Conservation (phyloP, 331 rosid genomes). For the Quercus tomentella region DNA sequence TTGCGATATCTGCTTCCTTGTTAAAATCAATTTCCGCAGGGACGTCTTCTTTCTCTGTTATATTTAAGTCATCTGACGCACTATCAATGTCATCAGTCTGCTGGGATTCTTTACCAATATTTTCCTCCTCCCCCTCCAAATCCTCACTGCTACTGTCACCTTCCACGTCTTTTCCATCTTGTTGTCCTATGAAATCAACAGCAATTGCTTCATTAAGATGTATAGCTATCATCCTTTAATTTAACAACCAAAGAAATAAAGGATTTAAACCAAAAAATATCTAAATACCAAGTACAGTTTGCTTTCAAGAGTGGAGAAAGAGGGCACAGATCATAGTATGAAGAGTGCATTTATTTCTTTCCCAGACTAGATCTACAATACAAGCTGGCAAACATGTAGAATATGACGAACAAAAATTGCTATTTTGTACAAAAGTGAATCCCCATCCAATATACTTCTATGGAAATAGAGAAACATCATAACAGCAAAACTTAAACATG, state of each 20-base stretch:
- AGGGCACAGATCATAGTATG: neutral
- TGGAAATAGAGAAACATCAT: neutral
- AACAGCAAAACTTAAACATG: neutral
- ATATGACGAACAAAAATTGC: neutral
- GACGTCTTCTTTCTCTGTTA: conserved; percentile 32
- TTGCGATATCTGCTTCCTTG: conserved; percentile 77
- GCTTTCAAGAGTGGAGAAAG: neutral
- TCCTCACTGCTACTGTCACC: conserved; percentile 46
- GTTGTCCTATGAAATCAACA: conserved; percentile 43
- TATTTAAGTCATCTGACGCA: conserved; percentile 32
- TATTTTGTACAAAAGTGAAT: neutral
- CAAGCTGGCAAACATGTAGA: neutral
- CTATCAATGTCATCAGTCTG: conserved; percentile 30
- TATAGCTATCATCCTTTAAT: conserved; percentile 1
- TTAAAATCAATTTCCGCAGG: conserved; percentile 65
- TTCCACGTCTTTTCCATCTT: conserved; percentile 37
- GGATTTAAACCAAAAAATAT: neutral
- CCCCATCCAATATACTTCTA: neutral
- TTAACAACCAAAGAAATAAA: neutral
- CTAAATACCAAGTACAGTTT: neutral
- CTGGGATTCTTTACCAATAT: conserved; percentile 20
- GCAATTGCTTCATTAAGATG: conserved; percentile 8
- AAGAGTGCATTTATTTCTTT: neutral
- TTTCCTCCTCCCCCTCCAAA: conserved; percentile 35
- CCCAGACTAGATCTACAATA: neutral